phyloP scores from a whole-genome alignment of 2,329 filamentous ascomycete genomes.

The Aspergillus tanneri region DNA sequence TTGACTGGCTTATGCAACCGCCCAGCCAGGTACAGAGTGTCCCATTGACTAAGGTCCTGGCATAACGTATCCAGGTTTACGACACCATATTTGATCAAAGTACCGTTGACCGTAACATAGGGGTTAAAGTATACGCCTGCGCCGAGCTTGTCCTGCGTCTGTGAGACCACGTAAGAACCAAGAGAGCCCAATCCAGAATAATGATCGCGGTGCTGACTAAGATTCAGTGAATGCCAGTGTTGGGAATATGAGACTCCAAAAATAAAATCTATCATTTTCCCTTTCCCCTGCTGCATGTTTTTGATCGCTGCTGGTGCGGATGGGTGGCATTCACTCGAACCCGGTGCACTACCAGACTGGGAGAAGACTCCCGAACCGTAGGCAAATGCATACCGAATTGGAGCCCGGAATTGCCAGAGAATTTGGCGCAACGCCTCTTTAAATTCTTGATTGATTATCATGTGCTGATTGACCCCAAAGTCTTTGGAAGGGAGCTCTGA shows the following conservation, averaged over 20 bases:
- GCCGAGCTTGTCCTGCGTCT: conserved; percentile 82
- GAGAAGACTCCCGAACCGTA: conserved; percentile 97
- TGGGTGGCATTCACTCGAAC: conserved; percentile 61
- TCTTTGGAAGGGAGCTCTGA: conserved; percentile 72
- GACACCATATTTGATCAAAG: conserved; percentile 95
- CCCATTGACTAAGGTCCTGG: conserved; percentile 82
- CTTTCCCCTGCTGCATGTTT: conserved; percentile 80
- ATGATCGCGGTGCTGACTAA: conserved; percentile 83
- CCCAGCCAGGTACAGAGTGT: conserved; percentile 93
- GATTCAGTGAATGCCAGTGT: conserved; percentile 94
- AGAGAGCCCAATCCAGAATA: conserved; percentile 83
- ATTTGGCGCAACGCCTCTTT: conserved; percentile 86
- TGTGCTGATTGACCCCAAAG: conserved; percentile 95
- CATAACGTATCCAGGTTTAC: conserved; percentile 91
- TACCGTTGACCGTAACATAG: conserved; percentile 90
- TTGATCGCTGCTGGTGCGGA: conserved; percentile 76
- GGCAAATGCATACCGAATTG: conserved; percentile 93
- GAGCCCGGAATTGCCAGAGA: conserved; percentile 85
- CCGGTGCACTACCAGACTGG: conserved; percentile 57
- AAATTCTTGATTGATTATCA: conserved; percentile 92
- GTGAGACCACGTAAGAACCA: conserved; percentile 80
- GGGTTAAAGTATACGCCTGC: conserved; percentile 98
- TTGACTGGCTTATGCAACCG: conserved; percentile 97
- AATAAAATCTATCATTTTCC: conserved; percentile 98
- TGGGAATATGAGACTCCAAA: conserved; percentile 92